Evolutionary conservation across 306 rosid species (phyloP), one percentile per base, ranked within the genome.

Genomic region (Carpinus fangiana): DNA sequence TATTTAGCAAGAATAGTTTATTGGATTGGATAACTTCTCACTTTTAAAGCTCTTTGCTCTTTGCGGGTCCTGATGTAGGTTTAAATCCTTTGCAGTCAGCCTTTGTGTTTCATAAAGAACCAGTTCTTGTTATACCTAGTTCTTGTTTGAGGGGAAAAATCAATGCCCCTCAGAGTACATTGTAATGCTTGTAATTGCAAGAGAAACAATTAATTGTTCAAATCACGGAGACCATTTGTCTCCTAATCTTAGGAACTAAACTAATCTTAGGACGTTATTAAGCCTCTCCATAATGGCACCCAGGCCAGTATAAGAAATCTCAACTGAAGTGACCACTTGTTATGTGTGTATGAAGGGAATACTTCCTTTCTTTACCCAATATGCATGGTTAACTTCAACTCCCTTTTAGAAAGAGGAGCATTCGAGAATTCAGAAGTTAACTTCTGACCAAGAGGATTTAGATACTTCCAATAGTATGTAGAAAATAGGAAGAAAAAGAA

Each of bases 21-120:
- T 70, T 61, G 70, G 36, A 45, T 65, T 28, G 34, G 74, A 45
- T 7, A 67, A 20, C 41, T 48, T 72, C 53, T 56, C 66, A 36
- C 36, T 51, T 41, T 73, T 61, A 64, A 60, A 50, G 41, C 36
- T 16, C 21, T 34, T 31, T 2, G 13, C 55, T 48, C 23, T 2
- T 23, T 66, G 14, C 46, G 31, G 70, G 46, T 36, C 9, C 11
- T 34, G 21, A 34, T 64, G 20, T 54, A 16, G 46, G 46, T 14
- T 64, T 28, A 61, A 61, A 28, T 28, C 70, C 69, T 64, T 64
- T 16, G 43, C 0, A 7, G 5, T 62, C 13, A 62, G 3, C 41
- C 46, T 62, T 62, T 62, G 18, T 62, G 46, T 62, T 28, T 62
- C n/a, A 62, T 62, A 62, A 28, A 62, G 13, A 20, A 62, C 43